phyloP scores from a whole-genome alignment of 2,329 filamentous ascomycete species.

The Biscogniauxia marginata region DNA sequence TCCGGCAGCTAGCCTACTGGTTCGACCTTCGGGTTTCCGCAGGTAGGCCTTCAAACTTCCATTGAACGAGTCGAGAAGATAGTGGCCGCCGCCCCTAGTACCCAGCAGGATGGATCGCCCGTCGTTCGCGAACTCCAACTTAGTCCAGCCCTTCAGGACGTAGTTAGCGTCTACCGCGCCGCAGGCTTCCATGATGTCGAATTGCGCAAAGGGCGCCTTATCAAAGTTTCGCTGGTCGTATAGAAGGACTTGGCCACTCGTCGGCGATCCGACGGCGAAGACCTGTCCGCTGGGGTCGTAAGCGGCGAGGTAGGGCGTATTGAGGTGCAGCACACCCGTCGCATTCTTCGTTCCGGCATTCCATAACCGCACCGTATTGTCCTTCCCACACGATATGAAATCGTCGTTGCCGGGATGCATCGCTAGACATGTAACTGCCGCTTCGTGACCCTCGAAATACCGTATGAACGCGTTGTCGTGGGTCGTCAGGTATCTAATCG shows the following conservation, averaged over 20 bases:
- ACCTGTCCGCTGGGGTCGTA: constrained; percentile 92
- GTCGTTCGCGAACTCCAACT: constrained; percentile 93
- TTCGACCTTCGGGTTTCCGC: constrained; percentile 51
- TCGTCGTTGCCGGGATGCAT: constrained; percentile 85
- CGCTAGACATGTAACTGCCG: constrained; percentile 76
- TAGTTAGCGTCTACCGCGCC: constrained; percentile 54
- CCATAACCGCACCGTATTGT: constrained; percentile 92
- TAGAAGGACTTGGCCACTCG: constrained; percentile 75
- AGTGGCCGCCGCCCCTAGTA: constrained; percentile 82
- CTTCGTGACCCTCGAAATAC: constrained; percentile 91
- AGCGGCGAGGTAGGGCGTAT: constrained; percentile 77
- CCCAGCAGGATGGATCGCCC: constrained; percentile 83
- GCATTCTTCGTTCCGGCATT: constrained; percentile 77
- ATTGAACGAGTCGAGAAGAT: constrained; percentile 89
- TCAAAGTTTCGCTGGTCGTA: constrained; percentile 95
- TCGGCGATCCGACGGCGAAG: constrained; percentile 84
- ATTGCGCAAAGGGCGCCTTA: constrained; percentile 82
- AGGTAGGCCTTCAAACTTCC: constrained; percentile 76
- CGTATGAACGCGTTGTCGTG: constrained; percentile 97
- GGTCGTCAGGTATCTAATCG: constrained; percentile 80
- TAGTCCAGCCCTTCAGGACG: constrained; percentile 74
- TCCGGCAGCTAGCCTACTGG: constrained; percentile 52
- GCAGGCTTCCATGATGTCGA: constrained; percentile 69
- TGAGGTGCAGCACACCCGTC: constrained; percentile 76
- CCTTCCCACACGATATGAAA: constrained; percentile 87